Evolutionary conservation across 352 stramenopile genomes (phyloP).

Genomic region (Globisporangium heterothallicum): DNA sequence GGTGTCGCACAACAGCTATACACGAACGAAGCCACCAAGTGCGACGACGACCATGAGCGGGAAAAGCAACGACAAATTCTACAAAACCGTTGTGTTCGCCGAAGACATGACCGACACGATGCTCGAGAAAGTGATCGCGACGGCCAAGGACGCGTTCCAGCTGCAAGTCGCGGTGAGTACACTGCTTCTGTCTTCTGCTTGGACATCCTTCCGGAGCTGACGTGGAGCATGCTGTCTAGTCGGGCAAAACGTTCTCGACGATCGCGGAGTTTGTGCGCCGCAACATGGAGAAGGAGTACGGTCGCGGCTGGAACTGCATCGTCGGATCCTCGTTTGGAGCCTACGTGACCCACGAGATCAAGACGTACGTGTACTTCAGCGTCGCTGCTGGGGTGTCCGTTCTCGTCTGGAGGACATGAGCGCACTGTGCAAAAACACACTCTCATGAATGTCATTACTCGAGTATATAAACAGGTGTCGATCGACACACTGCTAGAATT

Average conservation of each 20-base stretch:
- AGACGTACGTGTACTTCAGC: conserved; percentile 95
- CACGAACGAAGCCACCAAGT: neutral
- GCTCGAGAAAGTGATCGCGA: conserved; percentile 88
- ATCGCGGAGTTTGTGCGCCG: conserved; percentile 89
- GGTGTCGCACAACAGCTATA: too few relatives aligned
- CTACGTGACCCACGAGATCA: conserved; percentile 95
- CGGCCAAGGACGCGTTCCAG: conserved; percentile 88
- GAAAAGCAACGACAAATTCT: conserved; percentile 82
- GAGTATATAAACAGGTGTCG: conserved; percentile 4
- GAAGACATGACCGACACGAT: conserved; percentile 95
- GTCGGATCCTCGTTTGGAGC: conserved; percentile 89
- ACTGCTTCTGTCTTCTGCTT: neutral
- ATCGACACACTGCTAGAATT: neutral
- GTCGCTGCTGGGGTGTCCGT: conserved; percentile 89
- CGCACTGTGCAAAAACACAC: neutral
- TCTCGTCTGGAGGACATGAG: conserved; percentile 87
- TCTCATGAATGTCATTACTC: conserved; percentile 3
- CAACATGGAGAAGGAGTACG: conserved; percentile 92
- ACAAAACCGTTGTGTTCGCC: conserved; percentile 91
- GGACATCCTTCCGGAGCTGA: too few relatives aligned
- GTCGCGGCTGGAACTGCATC: conserved; percentile 91
- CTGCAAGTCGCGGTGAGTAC: conserved; percentile 70
- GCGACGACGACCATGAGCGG: conserved; percentile 24
- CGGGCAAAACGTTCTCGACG: conserved; percentile 89
- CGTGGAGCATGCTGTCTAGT: conserved; percentile 43